A percentile compares a stretch with the other conserved stretches of the same genome.
Evolutionary conservation across 257 asterid genomes (phyloP).

Genomic region (Hygrophila difformis): DNA sequence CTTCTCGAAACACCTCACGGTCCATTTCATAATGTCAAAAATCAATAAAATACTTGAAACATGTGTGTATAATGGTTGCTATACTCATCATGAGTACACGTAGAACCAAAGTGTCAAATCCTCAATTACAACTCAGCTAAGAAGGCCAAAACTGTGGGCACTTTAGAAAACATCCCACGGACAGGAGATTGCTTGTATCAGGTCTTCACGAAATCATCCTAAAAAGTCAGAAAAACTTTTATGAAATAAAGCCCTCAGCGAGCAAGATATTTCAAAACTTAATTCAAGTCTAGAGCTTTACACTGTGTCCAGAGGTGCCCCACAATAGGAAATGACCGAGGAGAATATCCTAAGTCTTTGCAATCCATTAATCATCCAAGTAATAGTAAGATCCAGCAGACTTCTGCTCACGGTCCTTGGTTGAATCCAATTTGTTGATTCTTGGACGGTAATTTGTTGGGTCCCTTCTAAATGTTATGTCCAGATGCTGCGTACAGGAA

Average conservation of each 20-base stretch:
- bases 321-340: constrained; percentile 11
- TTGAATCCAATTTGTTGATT: constrained; percentile 90
- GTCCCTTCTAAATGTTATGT: constrained; percentile 91
- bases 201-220: no score
- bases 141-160: no score
- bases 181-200: no score
- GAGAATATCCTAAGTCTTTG: constrained; percentile 5
- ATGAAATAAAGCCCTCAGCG: constrained; percentile 3
- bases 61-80: no score
- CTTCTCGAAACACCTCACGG: no score
- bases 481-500: constrained; percentile 62
- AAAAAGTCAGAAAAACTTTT: no score
- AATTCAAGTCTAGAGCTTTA: constrained; percentile 12
- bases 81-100: no score
- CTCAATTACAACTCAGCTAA: no score
- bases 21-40: no score
- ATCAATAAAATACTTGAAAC: no score
- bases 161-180: no score
- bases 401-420: constrained; percentile 97
- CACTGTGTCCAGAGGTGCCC: constrained; percentile 9
- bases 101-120: no score
- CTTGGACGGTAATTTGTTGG: constrained; percentile 94
- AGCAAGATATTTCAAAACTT: background rate
- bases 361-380: constrained; percentile 58
- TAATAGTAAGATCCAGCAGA: constrained; percentile 86